phyloP scores from a whole-genome alignment of 2,329 filamentous ascomycete species.

The Nannizziopsis barbatae region DNA sequence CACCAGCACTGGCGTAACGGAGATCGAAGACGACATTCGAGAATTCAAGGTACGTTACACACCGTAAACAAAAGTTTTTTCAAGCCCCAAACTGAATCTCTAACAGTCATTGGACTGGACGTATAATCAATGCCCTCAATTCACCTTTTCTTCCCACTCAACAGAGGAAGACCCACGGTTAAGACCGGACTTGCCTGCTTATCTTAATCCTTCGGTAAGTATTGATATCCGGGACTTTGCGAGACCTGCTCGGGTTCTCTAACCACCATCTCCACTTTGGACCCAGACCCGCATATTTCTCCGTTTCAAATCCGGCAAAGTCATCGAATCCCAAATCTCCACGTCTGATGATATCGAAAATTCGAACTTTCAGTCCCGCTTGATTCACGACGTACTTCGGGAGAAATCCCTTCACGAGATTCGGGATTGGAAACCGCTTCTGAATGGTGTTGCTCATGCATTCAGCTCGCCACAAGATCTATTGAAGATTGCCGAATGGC shows the following conservation, averaged over 20 bases:
- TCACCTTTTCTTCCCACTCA: slow-evolving; percentile 56
- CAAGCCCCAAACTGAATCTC: not conserved
- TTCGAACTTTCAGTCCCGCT: slow-evolving; percentile 27
- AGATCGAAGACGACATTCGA: slow-evolving; percentile 50
- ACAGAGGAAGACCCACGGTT: slow-evolving; percentile 48
- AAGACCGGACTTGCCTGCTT: slow-evolving; percentile 41
- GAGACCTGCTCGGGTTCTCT: not conserved
- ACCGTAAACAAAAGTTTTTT: not conserved
- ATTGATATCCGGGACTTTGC: slow-evolving; percentile 4
- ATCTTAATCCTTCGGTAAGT: slow-evolving; percentile 40
- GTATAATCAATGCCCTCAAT: slow-evolving; percentile 76
- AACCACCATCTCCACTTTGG: not conserved
- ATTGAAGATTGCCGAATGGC: slow-evolving; percentile 16
- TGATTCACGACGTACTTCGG: slow-evolving; percentile 25
- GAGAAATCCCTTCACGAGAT: slow-evolving; percentile 43
- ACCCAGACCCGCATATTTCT: slow-evolving; percentile 34
- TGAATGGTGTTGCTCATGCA: slow-evolving; percentile 11
- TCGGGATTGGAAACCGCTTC: slow-evolving; percentile 25
- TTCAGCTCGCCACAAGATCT: slow-evolving; percentile 9
- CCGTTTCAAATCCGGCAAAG: slow-evolving; percentile 31
- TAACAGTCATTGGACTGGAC: slow-evolving; percentile 51
- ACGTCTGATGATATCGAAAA: slow-evolving; percentile 24
- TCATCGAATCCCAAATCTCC: slow-evolving; percentile 33
- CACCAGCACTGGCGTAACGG: slow-evolving; percentile 35
- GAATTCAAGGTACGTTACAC: slow-evolving; percentile 43